Base-by-base conservation (phyloP, 768 basidiomycete species). In the Leucogyrophana mollusca region DNA sequence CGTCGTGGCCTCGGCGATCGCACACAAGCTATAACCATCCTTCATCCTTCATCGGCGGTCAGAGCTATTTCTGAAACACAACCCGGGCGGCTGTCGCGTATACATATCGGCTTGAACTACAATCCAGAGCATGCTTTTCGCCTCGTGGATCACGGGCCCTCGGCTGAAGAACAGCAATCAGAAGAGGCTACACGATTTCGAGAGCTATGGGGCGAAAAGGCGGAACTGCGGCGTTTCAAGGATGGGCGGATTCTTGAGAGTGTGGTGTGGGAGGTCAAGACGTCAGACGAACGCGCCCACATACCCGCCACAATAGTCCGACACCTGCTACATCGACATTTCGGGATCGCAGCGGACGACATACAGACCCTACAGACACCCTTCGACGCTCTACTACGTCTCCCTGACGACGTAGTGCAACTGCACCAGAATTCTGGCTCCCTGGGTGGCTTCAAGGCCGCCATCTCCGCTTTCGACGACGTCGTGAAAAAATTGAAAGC, bases 251-350 rank as follows among this genome's bases (percentile, higher is more conserved):
- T 98, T 51, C 60, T 79, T 4, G 93, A 97, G 65, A 91, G 88
- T 54, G 92, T 97, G n/a, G 94, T 98, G 3, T 99, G 96, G 96
- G 87, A 96, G 16, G 81, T 91, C 7, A 77, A 80, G 50, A 85
- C 80, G 3, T 75, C 78, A 0, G 92, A 95, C 42, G 90, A 93
- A 50, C 83, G 90, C 21, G 73, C 82, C 0, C 78, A 84, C 50
- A 82, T 98, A 22, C 92, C 93, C 0, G 69, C 73, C 11, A 74
- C 79, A 67, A 80, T 97, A 55, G 81, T 91, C 21, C 68, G 72
- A 17, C 84, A 94, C 66, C 66, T 97, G 33, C 76, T 99, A 9
- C 58, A 73, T 14, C 73, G 76, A 20, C 95, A 97, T 60, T 91
- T 94, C 51, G 77, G 76, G n/a, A 62, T 97, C 39, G 60, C 60